Conservation (phyloP, 2,329 filamentous ascomycete genomes). For the Monilinia laxa region DNA sequence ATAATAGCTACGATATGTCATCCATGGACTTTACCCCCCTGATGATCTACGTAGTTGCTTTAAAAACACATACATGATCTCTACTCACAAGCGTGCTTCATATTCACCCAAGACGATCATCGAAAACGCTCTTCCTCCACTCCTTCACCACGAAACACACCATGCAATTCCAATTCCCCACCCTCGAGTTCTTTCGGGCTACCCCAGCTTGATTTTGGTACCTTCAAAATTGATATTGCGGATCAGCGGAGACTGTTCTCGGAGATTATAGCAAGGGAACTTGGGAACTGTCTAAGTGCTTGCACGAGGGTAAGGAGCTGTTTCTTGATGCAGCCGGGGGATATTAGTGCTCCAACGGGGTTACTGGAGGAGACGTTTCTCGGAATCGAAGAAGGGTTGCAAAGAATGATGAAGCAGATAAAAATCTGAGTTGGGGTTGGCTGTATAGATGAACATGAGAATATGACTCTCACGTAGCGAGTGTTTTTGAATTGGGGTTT, state of each 20-base stretch:
- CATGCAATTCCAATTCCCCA: not conserved
- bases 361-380: conserved; percentile 1
- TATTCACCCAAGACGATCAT: conserved; percentile 3
- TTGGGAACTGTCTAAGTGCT: conserved; percentile 3
- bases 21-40: not conserved
- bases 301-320: not conserved
- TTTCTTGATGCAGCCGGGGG: conserved; percentile 4
- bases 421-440: not conserved
- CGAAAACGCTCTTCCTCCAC: not conserved
- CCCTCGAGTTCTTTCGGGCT: not conserved
- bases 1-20: not conserved
- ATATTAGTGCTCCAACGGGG: conserved; percentile 6
- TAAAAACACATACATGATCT: conserved; percentile 18
- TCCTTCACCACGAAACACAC: not conserved
- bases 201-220: conserved; percentile 10
- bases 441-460: not conserved
- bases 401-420: conserved; percentile 2
- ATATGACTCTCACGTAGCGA: not conserved
- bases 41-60: conserved; percentile 1
- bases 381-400: conserved; percentile 9
- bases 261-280: conserved; percentile 1
- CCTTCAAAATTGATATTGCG: conserved; percentile 15
- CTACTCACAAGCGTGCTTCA: conserved; percentile 15
- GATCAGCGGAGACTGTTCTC: conserved; percentile 6
- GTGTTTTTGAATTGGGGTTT: not conserved